Evolutionary conservation across 129 eudicot genomes (phyloP), one percentile per base, ranked within the genome.

Genomic region (Centaurea solstitialis): DNA sequence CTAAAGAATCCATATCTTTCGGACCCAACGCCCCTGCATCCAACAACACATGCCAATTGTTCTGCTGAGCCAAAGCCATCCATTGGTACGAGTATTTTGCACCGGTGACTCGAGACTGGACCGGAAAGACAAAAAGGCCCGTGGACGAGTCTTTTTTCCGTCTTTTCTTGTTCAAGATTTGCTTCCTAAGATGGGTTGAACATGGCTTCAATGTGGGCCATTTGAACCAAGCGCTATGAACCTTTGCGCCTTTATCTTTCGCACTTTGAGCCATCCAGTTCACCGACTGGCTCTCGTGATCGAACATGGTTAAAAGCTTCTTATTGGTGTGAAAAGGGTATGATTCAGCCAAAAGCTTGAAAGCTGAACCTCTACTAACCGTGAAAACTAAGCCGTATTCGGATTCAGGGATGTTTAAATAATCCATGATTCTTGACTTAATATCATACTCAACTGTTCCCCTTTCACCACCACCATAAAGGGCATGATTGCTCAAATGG

Each of bases 201-300:
- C 87, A 84, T 15, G 87, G 87, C n/a, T 84, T 84, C 33, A 84
- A 76, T 13, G 84, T 84, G 10, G 87, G 87, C 87, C 87, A 84
- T 70, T 80, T 84, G 40, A 84, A 84, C 87, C 87, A 84, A 9
- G 87, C 87, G 57, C 87, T 84, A 74, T 80, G 87, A 33, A 84
- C 87, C 70, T 84, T 84, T 4, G 87, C 87, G 1, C 87, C 87
- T 65, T 80, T 84, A 68, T 84, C 74, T 75, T 84, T 84, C 1
- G 87, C 87, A 33, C 84, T 74, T 71, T 84, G 84, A 12, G 87
- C 87, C 87, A 84, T 84, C 87, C 87, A 84, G 26, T 84, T 84
- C 12, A 84, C 87, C 4, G 87, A 84, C 45, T 84, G 87, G 73
- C 87, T 84, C 33, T 84, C 87, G 41, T 84, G 87, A 59, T 84